A percentile compares a stretch with the other conserved stretches of the same genome.
Conservation (phyloP, 2,329 filamentous ascomycete genomes). For the Cladosporium sp. region DNA sequence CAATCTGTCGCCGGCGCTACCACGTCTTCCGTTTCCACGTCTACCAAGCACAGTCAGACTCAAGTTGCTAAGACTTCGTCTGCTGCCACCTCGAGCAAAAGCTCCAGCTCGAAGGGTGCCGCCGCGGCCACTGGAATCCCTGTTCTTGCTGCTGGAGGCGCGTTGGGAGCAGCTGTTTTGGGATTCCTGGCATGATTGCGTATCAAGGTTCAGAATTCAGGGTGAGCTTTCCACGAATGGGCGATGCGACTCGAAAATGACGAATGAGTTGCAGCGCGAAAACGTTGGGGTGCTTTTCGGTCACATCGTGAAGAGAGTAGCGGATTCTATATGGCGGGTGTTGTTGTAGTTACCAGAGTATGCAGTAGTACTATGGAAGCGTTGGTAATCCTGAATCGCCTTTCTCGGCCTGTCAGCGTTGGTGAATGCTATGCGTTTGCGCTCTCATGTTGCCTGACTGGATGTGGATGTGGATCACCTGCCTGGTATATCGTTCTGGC, state of each 20-base stretch:
- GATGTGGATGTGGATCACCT: too few relatives aligned
- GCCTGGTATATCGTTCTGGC: too few relatives aligned
- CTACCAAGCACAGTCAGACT: neutral
- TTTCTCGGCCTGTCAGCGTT: too few relatives aligned
- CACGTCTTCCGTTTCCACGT: neutral
- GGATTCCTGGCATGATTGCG: neutral
- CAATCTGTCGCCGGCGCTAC: neutral
- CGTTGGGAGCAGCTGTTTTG: slow-evolving; percentile 8
- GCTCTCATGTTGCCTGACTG: too few relatives aligned
- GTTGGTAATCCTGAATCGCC: too few relatives aligned
- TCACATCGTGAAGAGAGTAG: too few relatives aligned
- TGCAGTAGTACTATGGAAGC: too few relatives aligned
- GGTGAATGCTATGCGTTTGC: too few relatives aligned
- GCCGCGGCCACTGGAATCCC: slow-evolving; percentile 6
- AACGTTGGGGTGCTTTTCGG: too few relatives aligned
- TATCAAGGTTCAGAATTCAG: neutral
- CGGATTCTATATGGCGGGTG: too few relatives aligned
- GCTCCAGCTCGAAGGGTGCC: slow-evolving; percentile 6
- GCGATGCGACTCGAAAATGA: neutral
- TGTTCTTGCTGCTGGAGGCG: slow-evolving; percentile 15
- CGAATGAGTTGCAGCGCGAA: neutral
- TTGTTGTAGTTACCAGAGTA: too few relatives aligned
- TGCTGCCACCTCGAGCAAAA: neutral
- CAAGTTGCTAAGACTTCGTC: neutral
- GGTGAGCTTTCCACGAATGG: neutral